Conservation (phyloP, 2,329 filamentous ascomycete species). For the Pseudofabraea citricarpa region DNA sequence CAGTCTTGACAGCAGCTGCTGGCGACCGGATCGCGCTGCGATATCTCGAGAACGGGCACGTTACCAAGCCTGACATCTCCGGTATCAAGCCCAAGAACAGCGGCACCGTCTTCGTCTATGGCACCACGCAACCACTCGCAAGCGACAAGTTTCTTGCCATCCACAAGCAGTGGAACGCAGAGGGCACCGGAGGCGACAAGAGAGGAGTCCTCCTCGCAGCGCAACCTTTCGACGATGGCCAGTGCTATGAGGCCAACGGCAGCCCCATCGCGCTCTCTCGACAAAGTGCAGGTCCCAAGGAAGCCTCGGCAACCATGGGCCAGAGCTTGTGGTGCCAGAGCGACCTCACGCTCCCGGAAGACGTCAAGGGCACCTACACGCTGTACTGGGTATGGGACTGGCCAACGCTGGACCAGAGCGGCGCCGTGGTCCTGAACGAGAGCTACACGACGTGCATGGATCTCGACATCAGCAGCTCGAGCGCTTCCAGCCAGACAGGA, state of each 20-base stretch:
- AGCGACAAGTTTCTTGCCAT: slow-evolving; percentile 55
- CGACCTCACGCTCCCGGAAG: slow-evolving; percentile 68
- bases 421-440: slow-evolving; percentile 45
- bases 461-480: slow-evolving; percentile 30
- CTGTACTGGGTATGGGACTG: slow-evolving; percentile 98
- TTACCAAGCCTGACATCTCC: slow-evolving; percentile 53
- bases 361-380: slow-evolving; percentile 64
- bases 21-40: slow-evolving; percentile 63
- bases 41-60: slow-evolving; percentile 75
- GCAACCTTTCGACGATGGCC: slow-evolving; percentile 82
- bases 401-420: slow-evolving; percentile 52
- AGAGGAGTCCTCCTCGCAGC: slow-evolving; percentile 72
- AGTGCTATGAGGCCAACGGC: slow-evolving; percentile 79
- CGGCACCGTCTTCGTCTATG: slow-evolving; percentile 72
- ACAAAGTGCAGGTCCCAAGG: slow-evolving; percentile 47
- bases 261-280: slow-evolving; percentile 52
- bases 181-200: slow-evolving; percentile 76
- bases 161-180: slow-evolving; percentile 70
- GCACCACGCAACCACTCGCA: slow-evolving; percentile 54
- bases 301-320: slow-evolving; percentile 45
- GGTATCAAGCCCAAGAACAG: slow-evolving; percentile 60
- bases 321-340: slow-evolving; percentile 74
- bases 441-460: slow-evolving; percentile 56
- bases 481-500: slow-evolving; percentile 9
- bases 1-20: slow-evolving; percentile 37